Percentiles rank a stretch among this genome's conserved stretches.
These are phyloP conservation scores for Aquilaria agallochum DNA, from an alignment of 441 rosid species.

Conservation along the genomic window DNA sequence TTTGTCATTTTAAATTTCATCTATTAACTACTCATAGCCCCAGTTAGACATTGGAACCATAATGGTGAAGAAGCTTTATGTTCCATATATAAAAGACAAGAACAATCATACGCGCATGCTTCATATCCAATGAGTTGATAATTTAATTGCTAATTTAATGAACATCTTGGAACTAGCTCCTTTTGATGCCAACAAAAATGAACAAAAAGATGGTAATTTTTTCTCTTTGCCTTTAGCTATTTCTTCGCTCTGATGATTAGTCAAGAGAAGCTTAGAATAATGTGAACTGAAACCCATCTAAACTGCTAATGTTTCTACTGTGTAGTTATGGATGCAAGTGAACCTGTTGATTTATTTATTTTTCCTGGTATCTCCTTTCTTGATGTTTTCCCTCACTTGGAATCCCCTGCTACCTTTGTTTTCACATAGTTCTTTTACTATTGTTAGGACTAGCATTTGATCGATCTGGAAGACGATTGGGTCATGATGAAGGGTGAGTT, in stretches of 20 bases:
- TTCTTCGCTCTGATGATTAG: too few species aligned
- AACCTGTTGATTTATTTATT: slow-evolving; percentile 73
- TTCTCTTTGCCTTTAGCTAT: not conserved
- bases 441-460: slow-evolving; percentile 92
- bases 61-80: slow-evolving; percentile 60
- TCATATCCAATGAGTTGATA: slow-evolving; percentile 63
- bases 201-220: slow-evolving; percentile 75
- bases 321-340: slow-evolving; percentile 75
- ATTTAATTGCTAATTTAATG: slow-evolving; percentile 85
- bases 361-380: slow-evolving; percentile 59
- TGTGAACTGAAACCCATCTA: too few species aligned
- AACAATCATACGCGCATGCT: slow-evolving; percentile 88
- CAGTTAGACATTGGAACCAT: slow-evolving; percentile 26
- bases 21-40: not conserved
- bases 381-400: not conserved
- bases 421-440: not conserved
- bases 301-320: too few species aligned
- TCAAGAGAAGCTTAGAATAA: too few species aligned
- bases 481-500: slow-evolving; percentile 94
- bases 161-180: slow-evolving; percentile 88
- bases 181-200: slow-evolving; percentile 56
- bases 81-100: slow-evolving; percentile 90
- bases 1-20: too few species aligned
- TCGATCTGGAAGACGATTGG: slow-evolving; percentile 78
- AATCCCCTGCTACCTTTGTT: not conserved